Evolutionary conservation across 495 filamentous ascomycete species (phyloP).

Genomic region (Physcia stellaris): DNA sequence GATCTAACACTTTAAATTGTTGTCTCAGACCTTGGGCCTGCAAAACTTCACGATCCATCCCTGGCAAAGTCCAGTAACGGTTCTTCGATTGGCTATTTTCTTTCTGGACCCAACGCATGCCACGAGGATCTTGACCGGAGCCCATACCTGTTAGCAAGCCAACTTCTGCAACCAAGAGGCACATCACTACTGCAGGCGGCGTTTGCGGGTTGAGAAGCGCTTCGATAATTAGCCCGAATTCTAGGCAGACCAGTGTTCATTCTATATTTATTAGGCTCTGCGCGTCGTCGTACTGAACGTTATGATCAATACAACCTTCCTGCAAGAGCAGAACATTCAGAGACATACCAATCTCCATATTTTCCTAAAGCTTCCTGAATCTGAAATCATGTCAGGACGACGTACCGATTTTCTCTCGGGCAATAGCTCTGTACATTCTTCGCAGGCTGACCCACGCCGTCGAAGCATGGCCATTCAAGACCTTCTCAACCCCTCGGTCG

Average conservation of each 20-base stretch:
- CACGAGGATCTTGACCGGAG: background rate
- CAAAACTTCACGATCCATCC: background rate
- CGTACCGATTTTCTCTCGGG: background rate
- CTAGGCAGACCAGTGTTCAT: background rate
- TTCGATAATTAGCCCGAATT: background rate
- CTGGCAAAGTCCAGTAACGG: background rate
- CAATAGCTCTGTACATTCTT: background rate
- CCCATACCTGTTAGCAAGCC: no score
- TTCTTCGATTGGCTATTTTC: background rate
- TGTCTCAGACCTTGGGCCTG: background rate
- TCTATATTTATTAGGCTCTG: background rate
- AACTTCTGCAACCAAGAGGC: background rate
- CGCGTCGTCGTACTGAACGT: background rate
- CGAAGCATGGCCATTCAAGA: constrained; percentile 13
- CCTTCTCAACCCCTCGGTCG: constrained; percentile 8
- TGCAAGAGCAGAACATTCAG: background rate
- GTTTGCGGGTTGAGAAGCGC: background rate
- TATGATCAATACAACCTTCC: background rate
- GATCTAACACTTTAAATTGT: background rate
- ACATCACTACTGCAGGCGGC: background rate
- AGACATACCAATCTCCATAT: background rate
- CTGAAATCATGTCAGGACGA: constrained; percentile 1
- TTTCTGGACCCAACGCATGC: background rate
- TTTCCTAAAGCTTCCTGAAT: background rate
- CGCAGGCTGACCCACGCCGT: constrained; percentile 2